A percentile compares a stretch with the other conserved stretches of the same genome.
phyloP scores from a whole-genome alignment of 2,329 filamentous ascomycete genomes.

The Coniochaeta sp. region DNA sequence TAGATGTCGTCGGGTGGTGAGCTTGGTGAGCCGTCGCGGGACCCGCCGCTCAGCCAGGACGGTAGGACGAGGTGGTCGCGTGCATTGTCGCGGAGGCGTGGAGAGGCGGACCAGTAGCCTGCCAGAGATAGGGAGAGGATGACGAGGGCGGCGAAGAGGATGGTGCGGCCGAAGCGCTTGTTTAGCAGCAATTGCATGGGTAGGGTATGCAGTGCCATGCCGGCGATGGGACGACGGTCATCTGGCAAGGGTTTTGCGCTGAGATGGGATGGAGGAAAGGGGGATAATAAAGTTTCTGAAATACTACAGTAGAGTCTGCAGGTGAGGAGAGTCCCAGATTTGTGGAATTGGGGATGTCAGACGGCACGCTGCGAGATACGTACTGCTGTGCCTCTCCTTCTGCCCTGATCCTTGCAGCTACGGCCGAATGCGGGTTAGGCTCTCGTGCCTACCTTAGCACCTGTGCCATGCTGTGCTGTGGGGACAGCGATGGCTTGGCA shows the following conservation, averaged over 20 bases:
- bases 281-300: background rate
- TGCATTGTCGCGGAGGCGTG: background rate
- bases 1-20: slow-evolving; percentile 6
- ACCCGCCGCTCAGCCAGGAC: background rate
- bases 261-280: background rate
- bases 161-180: background rate
- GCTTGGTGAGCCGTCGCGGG: background rate
- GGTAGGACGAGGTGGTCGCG: background rate
- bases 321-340: too few species aligned
- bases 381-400: too few species aligned
- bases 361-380: background rate
- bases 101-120: background rate
- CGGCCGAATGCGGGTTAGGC: background rate
- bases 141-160: background rate
- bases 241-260: background rate
- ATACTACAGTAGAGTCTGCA: too few species aligned
- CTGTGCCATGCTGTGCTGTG: too few species aligned
- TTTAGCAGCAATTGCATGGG: background rate
- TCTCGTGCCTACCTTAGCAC: too few species aligned
- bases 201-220: background rate
- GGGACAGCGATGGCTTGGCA: background rate
- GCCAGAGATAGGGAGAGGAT: background rate
- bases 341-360: background rate
- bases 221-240: background rate
- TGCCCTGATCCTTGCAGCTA: background rate